Evolutionary conservation across 306 rosid species (phyloP), one percentile per base, ranked within the genome.

Genomic region (Prunus fruticosa): DNA sequence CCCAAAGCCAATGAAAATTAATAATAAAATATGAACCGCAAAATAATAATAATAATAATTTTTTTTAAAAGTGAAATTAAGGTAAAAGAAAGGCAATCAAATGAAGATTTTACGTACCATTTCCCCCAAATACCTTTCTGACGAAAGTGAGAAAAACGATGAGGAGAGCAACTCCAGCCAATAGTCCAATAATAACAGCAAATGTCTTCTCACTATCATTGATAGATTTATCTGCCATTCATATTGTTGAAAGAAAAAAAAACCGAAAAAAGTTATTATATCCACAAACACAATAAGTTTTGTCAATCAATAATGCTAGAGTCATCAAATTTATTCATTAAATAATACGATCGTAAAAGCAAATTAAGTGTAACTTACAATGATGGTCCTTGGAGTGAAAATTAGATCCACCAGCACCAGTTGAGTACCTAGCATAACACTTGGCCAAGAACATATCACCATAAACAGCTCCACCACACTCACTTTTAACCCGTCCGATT

Each of bases 111-210:
- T 88, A 34, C 69, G 47, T 34, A 90, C 96, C 98, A 19, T 80
- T 74, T 78, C 82, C 81, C 56, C 78, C 91, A 1, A 84, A 87
- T 47, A 92, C 79, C 80, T 81, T 92, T 76, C 91, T 80, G 13
- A 95, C 23, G 85, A 95, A 95, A 38, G 88, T 81, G 19, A 92
- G 86, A 80, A 92, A 92, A 74, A 95, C 88, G 46, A 95, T 90
- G 23, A 95, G 83, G 4, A 95, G 72, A 30, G 97, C 97, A 30
- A 92, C 93, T 47, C 88, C 98, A 2, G 98, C 96, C 78, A 95
- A 72, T 80, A 95, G 78, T 64, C 98, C 98, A 62, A 95, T 80
- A 64, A 95, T 92, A 72, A 95, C 79, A 23, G 98, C 98, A 82
- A 95, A 95, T 73, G 96, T 95, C 85, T 95, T 95, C 82, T 90